These are phyloP conservation scores for Phaseolus coccineus DNA, from an alignment of 331 rosid species.

Conservation along the genomic window DNA sequence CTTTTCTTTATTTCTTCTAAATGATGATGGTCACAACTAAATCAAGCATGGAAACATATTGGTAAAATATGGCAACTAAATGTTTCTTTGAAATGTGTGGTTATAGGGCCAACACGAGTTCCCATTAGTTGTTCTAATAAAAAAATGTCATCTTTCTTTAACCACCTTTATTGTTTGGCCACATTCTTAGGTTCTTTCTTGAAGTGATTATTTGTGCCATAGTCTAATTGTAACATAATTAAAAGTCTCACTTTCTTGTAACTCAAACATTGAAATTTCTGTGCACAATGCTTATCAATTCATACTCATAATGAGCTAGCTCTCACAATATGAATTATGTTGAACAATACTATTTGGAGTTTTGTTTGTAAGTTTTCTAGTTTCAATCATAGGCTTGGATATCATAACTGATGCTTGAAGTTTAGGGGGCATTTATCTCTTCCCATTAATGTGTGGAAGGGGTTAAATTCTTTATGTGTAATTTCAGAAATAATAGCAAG, in stretches of 20 bases:
- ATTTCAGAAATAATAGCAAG: slow-evolving; percentile 42
- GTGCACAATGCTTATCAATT: background rate
- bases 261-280: slow-evolving; percentile 9
- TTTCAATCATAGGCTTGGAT: slow-evolving; percentile 1
- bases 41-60: background rate
- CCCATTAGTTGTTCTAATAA: slow-evolving; percentile 1
- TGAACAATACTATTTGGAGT: slow-evolving; percentile 3
- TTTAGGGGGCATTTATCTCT: slow-evolving; percentile 30
- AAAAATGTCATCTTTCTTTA: background rate
- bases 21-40: background rate
- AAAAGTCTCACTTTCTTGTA: slow-evolving; percentile 24
- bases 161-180: background rate
- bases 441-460: slow-evolving; percentile 24
- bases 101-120: background rate
- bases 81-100: background rate
- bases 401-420: slow-evolving; percentile 27
- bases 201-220: background rate
- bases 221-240: background rate
- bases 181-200: background rate
- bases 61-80: background rate
- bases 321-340: slow-evolving; percentile 5
- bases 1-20: background rate
- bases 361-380: background rate
- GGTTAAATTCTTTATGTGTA: slow-evolving; percentile 32
- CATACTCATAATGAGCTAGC: slow-evolving; percentile 17